These are phyloP conservation scores for Datisca glomerata DNA, from an alignment of 306 rosid genomes.

Conservation along the genomic window DNA sequence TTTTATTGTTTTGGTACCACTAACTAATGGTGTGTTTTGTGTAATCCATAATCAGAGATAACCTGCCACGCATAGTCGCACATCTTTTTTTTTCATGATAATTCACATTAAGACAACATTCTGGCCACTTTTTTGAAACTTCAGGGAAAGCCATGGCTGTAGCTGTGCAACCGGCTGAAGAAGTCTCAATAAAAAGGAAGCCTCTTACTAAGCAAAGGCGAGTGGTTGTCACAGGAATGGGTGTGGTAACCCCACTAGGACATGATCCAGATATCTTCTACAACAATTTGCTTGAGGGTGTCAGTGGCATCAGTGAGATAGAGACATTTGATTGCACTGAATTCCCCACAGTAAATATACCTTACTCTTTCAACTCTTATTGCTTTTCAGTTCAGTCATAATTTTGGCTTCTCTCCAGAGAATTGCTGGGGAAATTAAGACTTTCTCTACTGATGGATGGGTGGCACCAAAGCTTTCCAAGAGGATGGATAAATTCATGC, in stretches of 20 bases:
- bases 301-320: conserved; percentile 91
- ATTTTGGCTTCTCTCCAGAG: conserved; percentile 35
- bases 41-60: no score
- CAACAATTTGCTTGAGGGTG: conserved; percentile 83
- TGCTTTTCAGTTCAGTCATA: neutral
- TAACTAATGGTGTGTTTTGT: no score
- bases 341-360: conserved; percentile 65
- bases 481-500: conserved; percentile 98
- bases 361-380: conserved; percentile 14
- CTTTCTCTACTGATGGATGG: conserved; percentile 94
- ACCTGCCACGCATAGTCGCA: neutral
- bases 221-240: conserved; percentile 95
- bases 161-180: conserved; percentile 71
- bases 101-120: no score
- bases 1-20: no score
- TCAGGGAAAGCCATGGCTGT: conserved; percentile 65
- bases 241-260: conserved; percentile 88
- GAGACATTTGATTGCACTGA: conserved; percentile 93
- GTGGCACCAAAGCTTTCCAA: conserved; percentile 83
- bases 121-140: conserved; percentile 11
- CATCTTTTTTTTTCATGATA: neutral
- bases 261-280: conserved; percentile 84
- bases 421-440: conserved; percentile 95
- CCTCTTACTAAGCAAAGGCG: conserved; percentile 68
- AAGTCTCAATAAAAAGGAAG: conserved; percentile 45